These are phyloP conservation scores for Vitis hybrid DNA, from an alignment of 177 flowering plant genomes.

Conservation along the genomic window DNA sequence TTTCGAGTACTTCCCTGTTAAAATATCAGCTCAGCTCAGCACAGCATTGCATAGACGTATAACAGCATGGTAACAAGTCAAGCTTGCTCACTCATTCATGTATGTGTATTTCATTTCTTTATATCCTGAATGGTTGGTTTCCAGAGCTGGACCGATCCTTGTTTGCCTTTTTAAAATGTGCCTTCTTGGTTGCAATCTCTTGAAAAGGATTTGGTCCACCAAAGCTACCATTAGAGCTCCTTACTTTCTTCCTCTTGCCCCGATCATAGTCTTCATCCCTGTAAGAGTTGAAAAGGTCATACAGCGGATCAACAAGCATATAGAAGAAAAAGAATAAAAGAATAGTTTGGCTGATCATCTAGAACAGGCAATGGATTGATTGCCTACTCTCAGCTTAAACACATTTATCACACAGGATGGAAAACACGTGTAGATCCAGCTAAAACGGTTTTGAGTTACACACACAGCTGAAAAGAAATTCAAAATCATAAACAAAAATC, in stretches of 20 bases:
- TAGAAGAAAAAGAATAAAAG: neutral
- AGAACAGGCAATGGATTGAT: too few species aligned
- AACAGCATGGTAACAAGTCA: constrained; percentile 4
- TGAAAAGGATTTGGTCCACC: constrained; percentile 75
- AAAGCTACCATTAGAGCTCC: constrained; percentile 26
- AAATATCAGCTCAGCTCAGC: too few species aligned
- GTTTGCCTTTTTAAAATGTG: constrained; percentile 37
- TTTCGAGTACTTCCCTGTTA: too few species aligned
- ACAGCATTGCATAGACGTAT: too few species aligned
- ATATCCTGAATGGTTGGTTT: constrained; percentile 56
- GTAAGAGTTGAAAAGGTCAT: neutral
- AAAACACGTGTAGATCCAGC: neutral
- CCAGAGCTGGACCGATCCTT: constrained; percentile 32
- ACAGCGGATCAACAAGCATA: neutral
- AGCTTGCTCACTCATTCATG: neutral
- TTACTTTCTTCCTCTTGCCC: constrained; percentile 76
- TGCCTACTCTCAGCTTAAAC: too few species aligned
- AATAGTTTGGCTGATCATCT: too few species aligned
- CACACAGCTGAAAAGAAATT: neutral
- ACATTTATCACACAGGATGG: neutral
- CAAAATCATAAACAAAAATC: too few species aligned
- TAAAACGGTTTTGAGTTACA: neutral
- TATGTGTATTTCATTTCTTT: constrained; percentile 3
- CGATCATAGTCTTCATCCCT: constrained; percentile 84
- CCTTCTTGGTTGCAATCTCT: constrained; percentile 44